These are phyloP conservation scores for Gnaphalium uliginosum DNA, from an alignment of 129 eudicot genomes.

Conservation along the genomic window DNA sequence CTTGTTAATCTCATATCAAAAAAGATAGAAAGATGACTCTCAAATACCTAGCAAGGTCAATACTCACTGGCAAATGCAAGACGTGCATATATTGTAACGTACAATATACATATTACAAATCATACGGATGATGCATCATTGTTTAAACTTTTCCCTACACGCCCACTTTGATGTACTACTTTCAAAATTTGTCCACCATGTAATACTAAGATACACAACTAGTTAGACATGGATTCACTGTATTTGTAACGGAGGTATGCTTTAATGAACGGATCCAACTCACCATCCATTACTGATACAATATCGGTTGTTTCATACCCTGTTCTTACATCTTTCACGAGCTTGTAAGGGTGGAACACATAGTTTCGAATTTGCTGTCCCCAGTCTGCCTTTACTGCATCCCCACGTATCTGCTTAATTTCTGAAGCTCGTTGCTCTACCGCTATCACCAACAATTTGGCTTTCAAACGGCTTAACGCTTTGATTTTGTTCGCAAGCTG, in stretches of 20 bases:
- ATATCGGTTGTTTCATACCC: constrained; percentile 82
- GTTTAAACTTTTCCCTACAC: not conserved
- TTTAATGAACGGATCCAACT: constrained; percentile 86
- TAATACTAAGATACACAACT: not conserved
- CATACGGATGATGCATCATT: not conserved
- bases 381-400: constrained; percentile 94
- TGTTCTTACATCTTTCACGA: constrained; percentile 92
- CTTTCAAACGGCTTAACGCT: constrained; percentile 85
- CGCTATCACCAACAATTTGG: constrained; percentile 82
- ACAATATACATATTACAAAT: not conserved
- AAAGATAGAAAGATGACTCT: too few species aligned
- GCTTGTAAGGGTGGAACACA: constrained; percentile 96
- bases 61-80: not conserved
- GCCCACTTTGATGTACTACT: not conserved
- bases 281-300: constrained; percentile 94
- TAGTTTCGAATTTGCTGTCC: constrained; percentile 94
- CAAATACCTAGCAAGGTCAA: not conserved
- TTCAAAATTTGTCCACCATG: not conserved
- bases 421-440: constrained; percentile 91
- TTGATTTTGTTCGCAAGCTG: constrained; percentile 82
- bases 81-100: not conserved
- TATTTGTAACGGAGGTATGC: constrained; percentile 80
- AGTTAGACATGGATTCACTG: constrained; percentile 44
- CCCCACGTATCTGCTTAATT: constrained; percentile 93
- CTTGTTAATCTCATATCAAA: too few species aligned